These are phyloP conservation scores for Lactuca sativa DNA, from an alignment of 129 eudicot species.

Conservation along the genomic window DNA sequence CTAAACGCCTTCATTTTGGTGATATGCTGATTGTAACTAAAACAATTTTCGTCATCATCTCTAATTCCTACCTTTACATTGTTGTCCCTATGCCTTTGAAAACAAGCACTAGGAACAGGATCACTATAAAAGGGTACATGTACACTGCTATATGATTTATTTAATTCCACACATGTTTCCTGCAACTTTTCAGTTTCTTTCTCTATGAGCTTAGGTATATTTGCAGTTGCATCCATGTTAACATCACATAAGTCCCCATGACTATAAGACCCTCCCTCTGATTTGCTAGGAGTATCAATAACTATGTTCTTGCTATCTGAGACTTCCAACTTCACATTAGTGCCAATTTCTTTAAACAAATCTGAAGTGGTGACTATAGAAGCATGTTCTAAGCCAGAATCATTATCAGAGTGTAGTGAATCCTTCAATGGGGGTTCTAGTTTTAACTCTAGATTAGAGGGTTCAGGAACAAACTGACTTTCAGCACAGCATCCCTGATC, in stretches of 20 bases:
- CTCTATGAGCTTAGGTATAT: slow-evolving; percentile 28
- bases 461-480: slow-evolving; percentile 58
- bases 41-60: slow-evolving; percentile 92
- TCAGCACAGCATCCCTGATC: slow-evolving; percentile 83
- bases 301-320: slow-evolving; percentile 25
- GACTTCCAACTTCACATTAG: slow-evolving; percentile 41
- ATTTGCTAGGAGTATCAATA: slow-evolving; percentile 20
- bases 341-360: slow-evolving; percentile 36
- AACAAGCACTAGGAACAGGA: slow-evolving; percentile 52
- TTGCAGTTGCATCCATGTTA: slow-evolving; percentile 27
- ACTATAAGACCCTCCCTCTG: slow-evolving; percentile 11
- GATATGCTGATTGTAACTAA: slow-evolving; percentile 49
- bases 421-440: slow-evolving; percentile 35
- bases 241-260: slow-evolving; percentile 25
- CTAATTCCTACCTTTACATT: slow-evolving; percentile 69
- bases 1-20: slow-evolving; percentile 62
- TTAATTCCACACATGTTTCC: slow-evolving; percentile 32
- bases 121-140: slow-evolving; percentile 62
- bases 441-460: slow-evolving; percentile 35
- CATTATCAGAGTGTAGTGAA: slow-evolving; percentile 41
- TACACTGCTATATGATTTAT: slow-evolving; percentile 62
- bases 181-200: slow-evolving; percentile 43
- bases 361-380: slow-evolving; percentile 47
- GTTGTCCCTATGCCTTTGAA: slow-evolving; percentile 50
- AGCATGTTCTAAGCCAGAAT: slow-evolving; percentile 47